phyloP scores from a whole-genome alignment of 2,329 filamentous ascomycete genomes.

The Colletotrichum sp. region DNA sequence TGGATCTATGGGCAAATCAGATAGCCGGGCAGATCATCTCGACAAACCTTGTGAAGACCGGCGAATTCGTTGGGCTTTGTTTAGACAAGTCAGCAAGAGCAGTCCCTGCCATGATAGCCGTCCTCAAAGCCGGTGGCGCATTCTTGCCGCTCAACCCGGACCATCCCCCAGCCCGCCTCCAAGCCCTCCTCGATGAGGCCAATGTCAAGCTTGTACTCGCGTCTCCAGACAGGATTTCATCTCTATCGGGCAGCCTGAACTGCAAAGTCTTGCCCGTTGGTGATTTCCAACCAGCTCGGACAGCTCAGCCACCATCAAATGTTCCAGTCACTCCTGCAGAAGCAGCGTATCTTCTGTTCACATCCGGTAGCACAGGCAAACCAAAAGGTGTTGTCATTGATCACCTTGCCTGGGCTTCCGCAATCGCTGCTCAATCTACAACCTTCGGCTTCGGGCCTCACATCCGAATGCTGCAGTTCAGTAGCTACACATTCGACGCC shows the following conservation, averaged over 20 bases:
- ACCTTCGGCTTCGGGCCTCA: background rate
- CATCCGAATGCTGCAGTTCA: constrained; percentile 43
- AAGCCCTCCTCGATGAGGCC: background rate
- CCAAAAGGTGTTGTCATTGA: constrained; percentile 28
- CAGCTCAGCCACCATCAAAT: background rate
- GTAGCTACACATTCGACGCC: constrained; percentile 57
- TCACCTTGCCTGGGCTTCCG: constrained; percentile 13
- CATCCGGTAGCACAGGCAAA: constrained; percentile 28
- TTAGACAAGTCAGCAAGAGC: background rate
- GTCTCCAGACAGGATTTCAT: background rate
- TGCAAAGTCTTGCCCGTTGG: constrained; percentile 9
- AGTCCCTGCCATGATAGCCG: background rate
- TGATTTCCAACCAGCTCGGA: background rate
- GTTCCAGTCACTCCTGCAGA: background rate
- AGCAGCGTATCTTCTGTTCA: constrained; percentile 28
- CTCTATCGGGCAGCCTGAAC: background rate
- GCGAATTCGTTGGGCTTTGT: background rate
- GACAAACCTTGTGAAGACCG: background rate
- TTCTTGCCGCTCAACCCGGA: background rate
- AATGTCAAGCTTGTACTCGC: background rate
- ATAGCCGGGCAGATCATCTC: background rate
- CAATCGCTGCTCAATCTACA: background rate
- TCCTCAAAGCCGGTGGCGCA: background rate
- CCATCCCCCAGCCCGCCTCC: background rate
- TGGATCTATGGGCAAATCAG: background rate